phyloP scores from a whole-genome alignment of 371 early-diverging fungal genomes.

The Mycotypha africana region DNA sequence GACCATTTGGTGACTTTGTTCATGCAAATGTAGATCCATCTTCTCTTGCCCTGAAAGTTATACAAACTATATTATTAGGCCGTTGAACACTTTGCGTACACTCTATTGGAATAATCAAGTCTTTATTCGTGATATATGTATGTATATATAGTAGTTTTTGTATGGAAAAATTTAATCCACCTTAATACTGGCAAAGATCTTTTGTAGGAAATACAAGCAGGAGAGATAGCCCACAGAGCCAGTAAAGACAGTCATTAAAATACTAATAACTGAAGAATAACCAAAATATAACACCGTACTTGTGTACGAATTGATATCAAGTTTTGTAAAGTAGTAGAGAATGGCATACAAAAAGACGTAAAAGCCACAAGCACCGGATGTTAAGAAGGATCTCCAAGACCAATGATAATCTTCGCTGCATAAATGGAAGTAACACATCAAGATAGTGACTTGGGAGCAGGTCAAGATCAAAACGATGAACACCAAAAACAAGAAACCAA shows the following conservation, averaged over 20 bases:
- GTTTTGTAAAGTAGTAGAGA: constrained; percentile 70
- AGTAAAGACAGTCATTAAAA: constrained; percentile 56
- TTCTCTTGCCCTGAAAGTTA: too few relatives aligned
- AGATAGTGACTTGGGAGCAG: constrained; percentile 77
- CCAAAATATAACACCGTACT: constrained; percentile 89
- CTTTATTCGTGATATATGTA: too few relatives aligned
- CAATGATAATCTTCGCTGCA: constrained; percentile 93
- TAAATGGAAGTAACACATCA: constrained; percentile 87
- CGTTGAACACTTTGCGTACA: too few relatives aligned
- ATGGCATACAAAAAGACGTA: constrained; percentile 87
- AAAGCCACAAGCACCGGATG: constrained; percentile 79
- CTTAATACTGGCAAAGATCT: constrained; percentile 81
- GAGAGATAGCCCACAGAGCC: constrained; percentile 77
- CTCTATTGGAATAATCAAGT: too few relatives aligned
- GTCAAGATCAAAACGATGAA: constrained; percentile 79
- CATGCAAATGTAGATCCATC: not conserved
- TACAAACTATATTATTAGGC: too few relatives aligned
- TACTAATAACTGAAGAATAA: constrained; percentile 75
- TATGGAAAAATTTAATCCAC: constrained; percentile 69
- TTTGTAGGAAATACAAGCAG: constrained; percentile 71
- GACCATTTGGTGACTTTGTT: not conserved
- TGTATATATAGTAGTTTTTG: too few relatives aligned
- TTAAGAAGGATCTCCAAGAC: constrained; percentile 94
- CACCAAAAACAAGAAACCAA: constrained; percentile 79
- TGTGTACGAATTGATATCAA: constrained; percentile 68